Percentiles rank a stretch among this genome's conserved stretches.
phyloP scores from a whole-genome alignment of 352 stramenopile species.

The Blastocystis sp. region DNA sequence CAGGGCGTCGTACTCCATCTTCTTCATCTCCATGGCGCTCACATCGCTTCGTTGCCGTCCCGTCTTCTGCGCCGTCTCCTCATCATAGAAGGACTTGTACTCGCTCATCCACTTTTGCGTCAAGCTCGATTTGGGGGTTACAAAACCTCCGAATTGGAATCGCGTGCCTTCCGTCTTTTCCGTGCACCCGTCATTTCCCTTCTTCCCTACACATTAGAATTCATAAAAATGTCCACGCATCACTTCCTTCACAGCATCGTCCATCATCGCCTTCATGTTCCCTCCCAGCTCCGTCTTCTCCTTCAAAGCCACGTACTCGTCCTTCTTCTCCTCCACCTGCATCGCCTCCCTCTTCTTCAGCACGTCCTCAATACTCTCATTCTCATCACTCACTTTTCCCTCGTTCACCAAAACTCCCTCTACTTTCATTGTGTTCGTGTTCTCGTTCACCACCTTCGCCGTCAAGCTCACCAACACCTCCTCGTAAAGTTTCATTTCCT shows the following conservation, averaged over 20 bases:
- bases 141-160: slow-evolving; percentile 39
- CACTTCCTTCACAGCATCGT: neutral
- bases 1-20: slow-evolving; percentile 24
- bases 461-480: neutral
- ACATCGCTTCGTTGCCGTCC: neutral
- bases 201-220: neutral
- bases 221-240: neutral
- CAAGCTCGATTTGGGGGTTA: neutral
- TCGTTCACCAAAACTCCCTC: neutral
- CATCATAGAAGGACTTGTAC: neutral
- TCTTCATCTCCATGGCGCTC: neutral
- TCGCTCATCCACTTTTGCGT: slow-evolving; percentile 42
- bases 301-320: neutral
- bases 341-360: neutral
- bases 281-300: neutral
- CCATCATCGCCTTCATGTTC: neutral
- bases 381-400: neutral
- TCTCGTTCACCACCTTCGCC: neutral
- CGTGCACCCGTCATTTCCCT: neutral
- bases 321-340: neutral
- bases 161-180: neutral
- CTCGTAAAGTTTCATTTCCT: neutral
- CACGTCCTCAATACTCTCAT: slow-evolving; percentile 14
- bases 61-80: neutral
- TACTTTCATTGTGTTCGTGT: slow-evolving; percentile 11